These are phyloP conservation scores for Drechslerella coelobrocha DNA, from an alignment of 2,329 filamentous ascomycete genomes.

Conservation along the genomic window DNA sequence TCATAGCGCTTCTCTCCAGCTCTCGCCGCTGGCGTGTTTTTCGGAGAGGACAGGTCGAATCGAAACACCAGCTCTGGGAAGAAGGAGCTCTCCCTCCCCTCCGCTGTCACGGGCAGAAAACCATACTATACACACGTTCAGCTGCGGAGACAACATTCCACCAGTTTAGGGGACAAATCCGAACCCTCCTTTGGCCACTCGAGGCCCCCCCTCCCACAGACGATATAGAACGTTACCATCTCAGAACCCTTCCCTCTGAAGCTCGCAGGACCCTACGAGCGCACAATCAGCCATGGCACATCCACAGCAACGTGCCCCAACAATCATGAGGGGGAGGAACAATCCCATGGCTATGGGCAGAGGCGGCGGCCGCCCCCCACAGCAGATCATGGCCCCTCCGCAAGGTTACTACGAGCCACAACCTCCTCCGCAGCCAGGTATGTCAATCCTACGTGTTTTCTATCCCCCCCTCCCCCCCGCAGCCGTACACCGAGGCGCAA, in stretches of 20 bases:
- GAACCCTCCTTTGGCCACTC: constrained; percentile 9
- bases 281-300: constrained; percentile 30
- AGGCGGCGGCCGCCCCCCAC: constrained; percentile 20
- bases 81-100: neutral
- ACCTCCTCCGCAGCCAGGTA: constrained; percentile 34
- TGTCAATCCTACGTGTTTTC: neutral
- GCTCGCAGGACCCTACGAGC: neutral
- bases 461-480: constrained; percentile 8
- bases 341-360: constrained; percentile 20
- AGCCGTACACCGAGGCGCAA: neutral
- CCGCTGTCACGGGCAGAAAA: neutral
- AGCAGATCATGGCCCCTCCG: constrained; percentile 43
- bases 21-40: constrained; percentile 9
- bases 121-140: constrained; percentile 2
- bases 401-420: constrained; percentile 44
- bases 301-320: constrained; percentile 20
- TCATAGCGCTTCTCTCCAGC: constrained; percentile 6
- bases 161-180: too few species aligned
- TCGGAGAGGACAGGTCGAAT: neutral
- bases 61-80: too few species aligned
- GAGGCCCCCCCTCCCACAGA: constrained; percentile 1
- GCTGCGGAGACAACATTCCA: constrained; percentile 1
- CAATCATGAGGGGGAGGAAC: constrained; percentile 31
- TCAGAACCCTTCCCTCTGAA: neutral
- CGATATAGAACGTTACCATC: constrained; percentile 1